A percentile compares a stretch with the other conserved stretches of the same genome.
phyloP scores from a whole-genome alignment of 176 grass and related monocot species.

The Bothriochloa decipiens region DNA sequence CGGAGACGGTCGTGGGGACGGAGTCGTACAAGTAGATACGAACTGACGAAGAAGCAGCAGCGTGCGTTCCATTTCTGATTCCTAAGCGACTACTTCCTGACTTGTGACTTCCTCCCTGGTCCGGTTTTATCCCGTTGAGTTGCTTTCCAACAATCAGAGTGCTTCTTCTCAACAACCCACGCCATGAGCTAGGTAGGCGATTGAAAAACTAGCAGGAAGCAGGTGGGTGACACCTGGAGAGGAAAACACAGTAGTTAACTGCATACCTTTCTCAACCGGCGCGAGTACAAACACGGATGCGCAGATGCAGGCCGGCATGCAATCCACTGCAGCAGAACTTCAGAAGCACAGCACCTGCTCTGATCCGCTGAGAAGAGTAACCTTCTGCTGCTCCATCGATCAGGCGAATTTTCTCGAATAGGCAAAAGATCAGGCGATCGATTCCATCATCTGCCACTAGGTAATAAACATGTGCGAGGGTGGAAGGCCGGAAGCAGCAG shows the following conservation, averaged over 20 bases:
- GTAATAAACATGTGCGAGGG: conserved; percentile 3
- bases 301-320: not conserved
- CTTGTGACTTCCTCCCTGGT: too few species aligned
- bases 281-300: not conserved
- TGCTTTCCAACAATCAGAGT: too few species aligned
- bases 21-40: too few species aligned
- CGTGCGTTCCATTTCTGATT: too few species aligned
- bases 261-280: not conserved
- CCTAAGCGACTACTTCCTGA: too few species aligned
- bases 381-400: not conserved
- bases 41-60: too few species aligned
- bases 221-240: not conserved
- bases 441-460: not conserved
- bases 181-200: not conserved
- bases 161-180: not conserved
- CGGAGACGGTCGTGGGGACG: too few species aligned
- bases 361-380: too few species aligned
- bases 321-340: not conserved
- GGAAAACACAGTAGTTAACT: not conserved
- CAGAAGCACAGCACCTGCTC: not conserved
- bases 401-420: too few species aligned
- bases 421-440: too few species aligned
- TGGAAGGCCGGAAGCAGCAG: not conserved
- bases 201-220: not conserved
- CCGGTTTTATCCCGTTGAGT: too few species aligned